phyloP scores from a whole-genome alignment of 2,329 filamentous ascomycete species.

The Albifimbria verrucaria region DNA sequence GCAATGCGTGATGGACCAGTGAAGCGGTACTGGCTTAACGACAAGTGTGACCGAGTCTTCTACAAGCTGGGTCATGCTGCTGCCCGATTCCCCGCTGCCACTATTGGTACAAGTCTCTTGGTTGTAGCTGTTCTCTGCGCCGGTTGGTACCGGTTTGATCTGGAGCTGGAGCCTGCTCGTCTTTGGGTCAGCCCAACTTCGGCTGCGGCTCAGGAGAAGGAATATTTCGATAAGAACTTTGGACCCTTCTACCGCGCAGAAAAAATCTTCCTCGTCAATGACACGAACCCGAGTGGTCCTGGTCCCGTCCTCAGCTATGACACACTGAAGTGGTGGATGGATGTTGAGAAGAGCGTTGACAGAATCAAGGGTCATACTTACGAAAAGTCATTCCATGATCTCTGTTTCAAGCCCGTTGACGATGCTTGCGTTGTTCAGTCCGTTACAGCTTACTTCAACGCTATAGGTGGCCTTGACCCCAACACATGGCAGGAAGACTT shows the following conservation, averaged over 20 bases:
- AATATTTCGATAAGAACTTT: conserved; percentile 89
- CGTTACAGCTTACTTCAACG: conserved; percentile 82
- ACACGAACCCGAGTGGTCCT: conserved; percentile 60
- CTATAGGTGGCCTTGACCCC: conserved; percentile 38
- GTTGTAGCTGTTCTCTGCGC: conserved; percentile 76
- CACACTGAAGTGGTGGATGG: conserved; percentile 90
- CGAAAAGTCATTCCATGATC: conserved; percentile 70
- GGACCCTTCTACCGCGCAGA: conserved; percentile 94
- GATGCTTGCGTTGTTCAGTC: conserved; percentile 91
- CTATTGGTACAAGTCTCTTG: conserved; percentile 72
- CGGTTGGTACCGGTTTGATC: conserved; percentile 84
- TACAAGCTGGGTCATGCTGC: conserved; percentile 75
- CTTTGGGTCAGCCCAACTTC: conserved; percentile 97
- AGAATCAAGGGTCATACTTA: conserved; percentile 67
- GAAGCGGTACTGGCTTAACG: conserved; percentile 79
- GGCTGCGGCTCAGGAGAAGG: conserved; percentile 85
- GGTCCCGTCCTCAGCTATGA: conserved; percentile 85
- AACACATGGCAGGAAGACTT: conserved; percentile 71
- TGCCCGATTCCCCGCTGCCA: conserved; percentile 79
- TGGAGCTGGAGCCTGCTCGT: conserved; percentile 86
- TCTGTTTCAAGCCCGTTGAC: conserved; percentile 92
- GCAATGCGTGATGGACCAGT: conserved; percentile 77
- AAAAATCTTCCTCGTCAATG: conserved; percentile 91
- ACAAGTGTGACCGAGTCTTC: conserved; percentile 76
- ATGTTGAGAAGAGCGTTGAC: conserved; percentile 74